Conservation (phyloP, 345 rosid genomes). For the Mangifera indica region DNA sequence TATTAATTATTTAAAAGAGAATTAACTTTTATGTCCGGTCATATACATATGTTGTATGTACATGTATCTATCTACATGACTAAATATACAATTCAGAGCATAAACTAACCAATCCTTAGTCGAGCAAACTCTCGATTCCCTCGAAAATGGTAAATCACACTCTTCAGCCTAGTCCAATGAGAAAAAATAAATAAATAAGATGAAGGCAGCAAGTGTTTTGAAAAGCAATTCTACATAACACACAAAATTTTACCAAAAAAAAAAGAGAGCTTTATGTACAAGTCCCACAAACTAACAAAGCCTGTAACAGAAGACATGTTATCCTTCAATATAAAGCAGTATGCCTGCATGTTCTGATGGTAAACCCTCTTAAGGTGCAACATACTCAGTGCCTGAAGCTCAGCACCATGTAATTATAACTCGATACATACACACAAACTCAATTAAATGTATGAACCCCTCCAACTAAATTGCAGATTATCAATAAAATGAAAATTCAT, state of each 20-base stretch:
- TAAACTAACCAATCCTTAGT: constrained; percentile 73
- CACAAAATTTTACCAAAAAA: neutral
- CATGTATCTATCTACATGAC: neutral
- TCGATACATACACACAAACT: neutral
- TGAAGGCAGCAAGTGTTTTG: neutral
- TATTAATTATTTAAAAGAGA: neutral
- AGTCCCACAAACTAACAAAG: too few species aligned
- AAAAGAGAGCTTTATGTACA: too few species aligned
- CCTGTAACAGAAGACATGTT: too few species aligned
- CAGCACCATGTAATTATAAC: neutral
- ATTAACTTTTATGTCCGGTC: too few species aligned
- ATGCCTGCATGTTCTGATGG: too few species aligned
- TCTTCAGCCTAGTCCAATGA: constrained; percentile 52
- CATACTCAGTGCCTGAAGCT: neutral
- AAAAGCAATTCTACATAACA: neutral
- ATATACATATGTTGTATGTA: too few species aligned
- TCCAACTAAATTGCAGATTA: neutral
- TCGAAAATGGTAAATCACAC: constrained; percentile 68
- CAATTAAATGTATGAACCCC: neutral
- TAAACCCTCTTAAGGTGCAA: too few species aligned
- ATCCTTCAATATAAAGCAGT: too few species aligned
- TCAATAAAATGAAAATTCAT: neutral
- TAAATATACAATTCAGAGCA: constrained; percentile 3
- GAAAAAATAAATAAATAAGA: neutral
- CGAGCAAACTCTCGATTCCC: constrained; percentile 83